A percentile compares a stretch with the other conserved stretches of the same genome.
These are phyloP conservation scores for Tricholomella constricta DNA, from an alignment of 768 basidiomycete genomes.

Conservation along the genomic window DNA sequence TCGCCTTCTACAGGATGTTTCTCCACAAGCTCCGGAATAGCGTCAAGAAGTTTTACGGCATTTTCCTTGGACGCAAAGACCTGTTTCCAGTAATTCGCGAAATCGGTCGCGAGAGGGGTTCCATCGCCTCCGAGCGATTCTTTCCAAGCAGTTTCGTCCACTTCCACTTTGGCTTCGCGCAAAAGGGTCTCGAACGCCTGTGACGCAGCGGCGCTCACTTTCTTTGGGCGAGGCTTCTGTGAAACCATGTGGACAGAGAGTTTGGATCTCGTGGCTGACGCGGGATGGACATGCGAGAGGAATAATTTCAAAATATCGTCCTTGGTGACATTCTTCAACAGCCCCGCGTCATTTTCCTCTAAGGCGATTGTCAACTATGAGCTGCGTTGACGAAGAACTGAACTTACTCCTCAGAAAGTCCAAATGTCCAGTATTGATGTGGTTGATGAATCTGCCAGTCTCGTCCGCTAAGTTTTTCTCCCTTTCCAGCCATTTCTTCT, in stretches of 20 bases:
- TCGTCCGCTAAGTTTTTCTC: constrained; percentile 91
- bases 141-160: constrained; percentile 54
- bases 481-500: constrained; percentile 81
- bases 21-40: constrained; percentile 59
- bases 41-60: constrained; percentile 46
- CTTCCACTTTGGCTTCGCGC: constrained; percentile 44
- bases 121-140: constrained; percentile 53
- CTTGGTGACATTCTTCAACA: constrained; percentile 68
- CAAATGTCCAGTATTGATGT: constrained; percentile 77
- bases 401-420: constrained; percentile 85
- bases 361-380: constrained; percentile 11
- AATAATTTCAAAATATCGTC: constrained; percentile 75
- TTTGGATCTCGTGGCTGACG: constrained; percentile 72
- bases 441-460: constrained; percentile 60
- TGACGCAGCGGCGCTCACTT: constrained; percentile 64
- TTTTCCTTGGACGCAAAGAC: constrained; percentile 43
- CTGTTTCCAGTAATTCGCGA: constrained; percentile 64
- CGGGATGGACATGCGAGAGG: constrained; percentile 66
- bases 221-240: constrained; percentile 59
- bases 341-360: constrained; percentile 76
- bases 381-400: background rate
- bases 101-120: constrained; percentile 59
- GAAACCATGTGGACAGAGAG: constrained; percentile 82
- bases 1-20: constrained; percentile 59
- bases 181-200: constrained; percentile 61